Base-by-base conservation (phyloP, 1,139 yeast species). In the Meyerozyma athensensis region DNA sequence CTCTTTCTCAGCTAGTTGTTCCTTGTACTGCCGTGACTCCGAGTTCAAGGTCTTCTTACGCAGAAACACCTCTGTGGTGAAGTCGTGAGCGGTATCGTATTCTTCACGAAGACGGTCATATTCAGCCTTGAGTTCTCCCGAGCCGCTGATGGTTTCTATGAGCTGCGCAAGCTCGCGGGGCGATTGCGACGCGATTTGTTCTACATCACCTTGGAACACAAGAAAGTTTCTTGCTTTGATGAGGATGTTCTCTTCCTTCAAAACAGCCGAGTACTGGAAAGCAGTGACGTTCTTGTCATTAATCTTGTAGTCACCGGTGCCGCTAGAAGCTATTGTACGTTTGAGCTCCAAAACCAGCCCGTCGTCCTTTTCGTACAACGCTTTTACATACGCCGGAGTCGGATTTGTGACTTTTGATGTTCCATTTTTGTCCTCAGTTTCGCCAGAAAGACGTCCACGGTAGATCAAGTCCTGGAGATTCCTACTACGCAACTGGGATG, bases 141-240 rank as follows among this genome's bases (percentile, higher is more conserved):
- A 84, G 0, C 97, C 96, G 44, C 95, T 83, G 20, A 92, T 79
- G 19, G 79, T 80, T 59, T 92, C 99, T 39, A 94, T 66, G 45
- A 90, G 61, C 35, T 65, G 72, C 3, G 95, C 78, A 43, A 92
- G 68, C 35, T 87, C 96, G 32, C 63, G 61, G 0, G 97, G 79
- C 0, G 92, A 79, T 56, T 90, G 96, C 2, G 95, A 75, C 0
- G 98, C 98, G 37, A 92, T 81, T 48, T 83, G 84, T 56, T 92
- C 98, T 35, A 92, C 95, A 55, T 92, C 97, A 40, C 98, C 98
- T 64, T 92, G 98, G 56, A 92, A 90, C 12, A 94, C 97, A 45
- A 92, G 64, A 54, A 92, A 92, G 58, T 94, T 90, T 52, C 90
- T 77, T 2, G 97, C 97, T 54, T 86, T 86, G 46, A 89, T 84